Conservation (phyloP, 192 early-diverging fungal species). For the Entomortierella beljakovae region DNA sequence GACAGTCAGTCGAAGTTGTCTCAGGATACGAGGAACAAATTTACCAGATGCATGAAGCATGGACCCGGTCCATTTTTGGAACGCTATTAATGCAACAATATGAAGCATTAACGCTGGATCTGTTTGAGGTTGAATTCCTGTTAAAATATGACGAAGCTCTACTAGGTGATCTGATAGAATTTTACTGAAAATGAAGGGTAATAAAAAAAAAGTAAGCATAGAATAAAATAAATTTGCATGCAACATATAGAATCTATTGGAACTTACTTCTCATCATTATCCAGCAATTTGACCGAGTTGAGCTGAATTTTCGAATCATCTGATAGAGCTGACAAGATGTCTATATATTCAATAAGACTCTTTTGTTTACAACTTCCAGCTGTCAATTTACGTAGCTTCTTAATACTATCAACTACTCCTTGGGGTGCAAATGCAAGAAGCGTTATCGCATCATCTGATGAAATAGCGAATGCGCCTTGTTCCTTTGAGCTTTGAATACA, state of each 20-base stretch:
- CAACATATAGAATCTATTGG: not conserved
- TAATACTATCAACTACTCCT: not conserved
- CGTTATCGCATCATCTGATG: slow-evolving; percentile 4
- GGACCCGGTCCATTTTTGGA: slow-evolving; percentile 31
- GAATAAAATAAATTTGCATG: not conserved
- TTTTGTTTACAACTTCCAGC: slow-evolving; percentile 44
- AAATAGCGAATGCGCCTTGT: slow-evolving; percentile 7
- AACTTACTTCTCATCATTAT: slow-evolving; percentile 7
- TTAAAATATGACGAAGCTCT: slow-evolving; percentile 10
- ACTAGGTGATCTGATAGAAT: slow-evolving; percentile 16
- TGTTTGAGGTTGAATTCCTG: slow-evolving; percentile 7
- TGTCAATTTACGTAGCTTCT: slow-evolving; percentile 33
- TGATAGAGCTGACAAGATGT: not conserved
- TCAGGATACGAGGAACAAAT: slow-evolving; percentile 39
- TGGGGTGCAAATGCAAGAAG: slow-evolving; percentile 6
- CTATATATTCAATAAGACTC: slow-evolving; percentile 27
- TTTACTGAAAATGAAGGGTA: not conserved
- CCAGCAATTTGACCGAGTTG: not conserved
- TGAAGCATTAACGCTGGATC: slow-evolving; percentile 40
- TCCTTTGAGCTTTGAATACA: not conserved
- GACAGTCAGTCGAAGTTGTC: slow-evolving; percentile 24
- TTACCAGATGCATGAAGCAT: slow-evolving; percentile 54
- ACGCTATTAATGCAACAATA: slow-evolving; percentile 38
- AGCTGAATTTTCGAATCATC: not conserved
- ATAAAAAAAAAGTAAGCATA: not conserved